A percentile compares a stretch with the other conserved stretches of the same genome.
These are phyloP conservation scores for Alternaria arbusti DNA, from an alignment of 2,329 filamentous ascomycete genomes.

Conservation along the genomic window DNA sequence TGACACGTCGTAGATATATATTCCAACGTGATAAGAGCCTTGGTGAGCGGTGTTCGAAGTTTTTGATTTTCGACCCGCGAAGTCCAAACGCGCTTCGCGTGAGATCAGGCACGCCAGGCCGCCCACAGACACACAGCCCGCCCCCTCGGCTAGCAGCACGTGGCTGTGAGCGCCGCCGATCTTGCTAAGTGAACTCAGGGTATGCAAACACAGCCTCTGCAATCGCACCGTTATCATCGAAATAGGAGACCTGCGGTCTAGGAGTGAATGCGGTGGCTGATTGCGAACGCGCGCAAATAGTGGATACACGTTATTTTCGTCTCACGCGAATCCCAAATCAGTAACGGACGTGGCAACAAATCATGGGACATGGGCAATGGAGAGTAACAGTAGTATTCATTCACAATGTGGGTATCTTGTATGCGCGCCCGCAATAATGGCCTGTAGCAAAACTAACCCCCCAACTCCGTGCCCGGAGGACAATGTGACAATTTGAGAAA, in stretches of 20 bases:
- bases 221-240: background rate
- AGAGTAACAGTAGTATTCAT: background rate
- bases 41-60: background rate
- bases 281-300: background rate
- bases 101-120: background rate
- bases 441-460: background rate
- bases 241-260: too few relatives aligned
- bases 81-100: background rate
- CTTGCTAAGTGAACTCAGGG: background rate
- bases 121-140: background rate
- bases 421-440: constrained; percentile 10
- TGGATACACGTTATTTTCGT: background rate
- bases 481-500: background rate
- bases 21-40: background rate
- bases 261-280: background rate
- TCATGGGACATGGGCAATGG: background rate
- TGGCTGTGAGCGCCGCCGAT: background rate
- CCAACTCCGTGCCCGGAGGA: background rate
- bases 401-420: constrained; percentile 20
- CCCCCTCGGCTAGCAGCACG: background rate
- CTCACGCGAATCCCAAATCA: background rate
- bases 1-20: background rate
- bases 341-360: background rate
- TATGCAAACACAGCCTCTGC: background rate
- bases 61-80: background rate